phyloP scores from a whole-genome alignment of 768 basidiomycete species.

The Asterophora lycoperdoides region DNA sequence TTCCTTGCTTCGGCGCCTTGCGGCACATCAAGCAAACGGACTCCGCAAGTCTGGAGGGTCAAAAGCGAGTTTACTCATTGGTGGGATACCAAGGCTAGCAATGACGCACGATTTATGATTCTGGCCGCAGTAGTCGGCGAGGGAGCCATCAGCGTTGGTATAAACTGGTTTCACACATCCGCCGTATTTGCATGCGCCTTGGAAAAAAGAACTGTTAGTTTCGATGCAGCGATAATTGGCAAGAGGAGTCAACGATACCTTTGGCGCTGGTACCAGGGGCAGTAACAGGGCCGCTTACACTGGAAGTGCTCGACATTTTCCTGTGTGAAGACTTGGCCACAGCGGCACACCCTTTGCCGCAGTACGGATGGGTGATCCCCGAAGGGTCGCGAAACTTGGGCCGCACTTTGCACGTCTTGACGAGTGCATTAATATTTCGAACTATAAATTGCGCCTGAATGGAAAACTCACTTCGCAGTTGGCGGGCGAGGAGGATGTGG shows the following conservation, averaged over 20 bases:
- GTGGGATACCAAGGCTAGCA: background rate
- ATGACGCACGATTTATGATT: conserved; percentile 46
- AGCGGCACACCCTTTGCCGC: conserved; percentile 38
- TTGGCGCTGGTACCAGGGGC: background rate
- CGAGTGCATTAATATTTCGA: background rate
- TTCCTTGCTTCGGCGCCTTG: conserved; percentile 47
- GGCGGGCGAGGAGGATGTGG: conserved; percentile 25
- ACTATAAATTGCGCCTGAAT: conserved; percentile 3
- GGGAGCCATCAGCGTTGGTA: conserved; percentile 34
- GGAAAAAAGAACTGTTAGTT: conserved; percentile 3
- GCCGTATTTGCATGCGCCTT: conserved; percentile 47
- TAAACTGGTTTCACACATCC: conserved; percentile 45
- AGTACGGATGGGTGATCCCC: conserved; percentile 52
- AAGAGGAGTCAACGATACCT: too few relatives aligned
- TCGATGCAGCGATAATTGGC: too few relatives aligned
- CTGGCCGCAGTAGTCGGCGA: conserved; percentile 46
- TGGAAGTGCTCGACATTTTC: too few relatives aligned
- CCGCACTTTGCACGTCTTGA: conserved; percentile 53
- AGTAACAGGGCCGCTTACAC: too few relatives aligned
- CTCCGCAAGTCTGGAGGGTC: conserved; percentile 35
- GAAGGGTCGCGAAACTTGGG: conserved; percentile 58
- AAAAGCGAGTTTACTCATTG: background rate
- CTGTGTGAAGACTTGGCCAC: too few relatives aligned
- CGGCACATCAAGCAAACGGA: conserved; percentile 57
- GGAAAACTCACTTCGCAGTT: conserved; percentile 43